Evolutionary conservation across 2,329 filamentous ascomycete genomes (phyloP), one percentile per base, ranked within the genome.

Genomic region (Elsinoe ampelina): DNA sequence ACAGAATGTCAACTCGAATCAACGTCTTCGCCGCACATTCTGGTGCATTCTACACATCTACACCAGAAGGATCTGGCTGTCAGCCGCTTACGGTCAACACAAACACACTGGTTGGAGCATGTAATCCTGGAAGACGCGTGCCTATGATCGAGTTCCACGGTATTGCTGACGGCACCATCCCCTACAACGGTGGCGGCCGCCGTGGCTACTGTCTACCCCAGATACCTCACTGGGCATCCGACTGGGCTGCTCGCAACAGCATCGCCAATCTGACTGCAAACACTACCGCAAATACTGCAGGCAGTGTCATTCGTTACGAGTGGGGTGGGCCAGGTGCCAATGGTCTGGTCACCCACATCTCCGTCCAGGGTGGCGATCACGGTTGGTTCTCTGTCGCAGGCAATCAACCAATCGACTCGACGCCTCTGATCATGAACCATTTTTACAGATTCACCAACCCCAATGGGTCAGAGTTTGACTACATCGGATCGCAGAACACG

Each of bases 1-100:
- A 71, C 2, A 66, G 66, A 7, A 68, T 72, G 2, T 72, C 72
- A 1, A 66, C 63, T 6, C 68, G 70, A 5, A 74, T 80, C 54
- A 76, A 77, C 5, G 77, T 77, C 1, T 80, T 80, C 60, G 76
- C 75, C 0, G 69, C 74, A 6, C 73, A 74, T 6, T 72, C 74
- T 1, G 76, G 73, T 5, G 77, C 75, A 3, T 73, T 71, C 45
- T 79, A 80, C 61, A 64, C 63, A 17, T 64, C 67, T 26, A 61
- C 57, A 11, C 64, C 58, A 12, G 20, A 48, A 17, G 52, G 59
- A 17, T 39, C 38, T 12, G 20, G 42, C 15, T 66, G 65, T 56
- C 43, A 59, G 12, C 54, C 59, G 11, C 41, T 42, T 2, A 62
- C 59, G 5, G 61, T 66, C 5, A 59, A 65, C 47, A 45, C 54